Evolutionary conservation across 73 alveolate genomes (phyloP), one percentile per base, ranked within the genome.

Genomic region (Strombidium stylifer): DNA sequence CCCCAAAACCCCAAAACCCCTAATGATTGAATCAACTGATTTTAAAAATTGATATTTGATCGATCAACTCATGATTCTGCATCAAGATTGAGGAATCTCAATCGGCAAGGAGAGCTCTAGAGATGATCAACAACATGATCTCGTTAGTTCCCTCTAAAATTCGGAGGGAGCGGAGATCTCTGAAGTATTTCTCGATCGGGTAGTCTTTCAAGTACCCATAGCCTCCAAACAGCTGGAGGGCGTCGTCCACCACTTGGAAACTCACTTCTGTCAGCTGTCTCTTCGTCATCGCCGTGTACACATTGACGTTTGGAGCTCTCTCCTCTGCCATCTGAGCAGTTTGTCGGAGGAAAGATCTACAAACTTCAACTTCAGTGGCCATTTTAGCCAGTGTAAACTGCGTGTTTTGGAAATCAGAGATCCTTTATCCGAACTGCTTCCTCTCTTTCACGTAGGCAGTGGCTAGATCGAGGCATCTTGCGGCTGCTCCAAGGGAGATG

Each of bases 91-190:
- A n/a, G n/a, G n/a, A n/a, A n/a, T n/a, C n/a, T n/a, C n/a, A n/a
- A n/a, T n/a, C n/a, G n/a, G n/a, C n/a, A n/a, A 32, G 42, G 42
- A 91, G 48, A 18, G 66, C 42, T 49, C 98, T 78, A 0, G 90
- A 47, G 48, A 89, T 84, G 32, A 91, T 83, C 23, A 76, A 84
- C 66, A 85, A 67, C 96, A 91, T 91, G 30, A 91, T 72, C 67
- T 91, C 98, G 57, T 90, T 87, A 0, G 96, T 91, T 11, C 98
- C 96, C 56, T 91, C 98, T 0, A 91, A 56, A 12, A 91, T 91
- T 78, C 75, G 69, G 51, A 82, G 86, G n/a, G 87, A 93, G 78
- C 96, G 87, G 27, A 91, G 48, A 68, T 91, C 98, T 80, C 98
- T 91, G 27, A 82, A 58, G 28, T 51, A 49, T 59, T 96, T 76